A percentile compares a stretch with the other conserved stretches of the same genome.
These are phyloP conservation scores for Flaveria sonorensis DNA, from an alignment of 129 eudicot species.

Conservation along the genomic window DNA sequence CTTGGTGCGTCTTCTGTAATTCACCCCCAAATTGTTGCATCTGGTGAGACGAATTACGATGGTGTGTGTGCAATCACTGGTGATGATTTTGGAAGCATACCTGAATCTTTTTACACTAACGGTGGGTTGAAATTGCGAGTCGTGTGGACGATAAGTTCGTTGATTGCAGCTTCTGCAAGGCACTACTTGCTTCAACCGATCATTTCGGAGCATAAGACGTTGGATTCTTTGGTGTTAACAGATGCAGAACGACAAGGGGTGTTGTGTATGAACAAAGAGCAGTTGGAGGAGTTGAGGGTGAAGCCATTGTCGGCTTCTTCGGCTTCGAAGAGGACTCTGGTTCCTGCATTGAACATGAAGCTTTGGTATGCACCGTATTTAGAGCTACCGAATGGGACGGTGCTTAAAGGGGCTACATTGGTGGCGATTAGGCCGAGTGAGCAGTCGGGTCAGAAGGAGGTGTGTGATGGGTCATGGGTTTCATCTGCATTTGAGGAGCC, in stretches of 20 bases:
- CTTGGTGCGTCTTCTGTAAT: conserved; percentile 76
- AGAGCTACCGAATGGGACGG: conserved; percentile 77
- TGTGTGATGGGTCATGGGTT: conserved; percentile 74
- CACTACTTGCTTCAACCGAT: conserved; percentile 83
- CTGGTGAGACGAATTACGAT: neutral
- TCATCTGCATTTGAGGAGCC: conserved; percentile 88
- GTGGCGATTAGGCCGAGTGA: conserved; percentile 95
- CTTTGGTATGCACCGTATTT: conserved; percentile 91
- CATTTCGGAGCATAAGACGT: conserved; percentile 68
- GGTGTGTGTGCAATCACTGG: neutral
- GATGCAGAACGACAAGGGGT: conserved; percentile 95
- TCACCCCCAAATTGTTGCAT: neutral
- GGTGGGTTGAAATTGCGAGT: conserved; percentile 87
- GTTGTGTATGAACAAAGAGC: conserved; percentile 86
- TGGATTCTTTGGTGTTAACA: conserved; percentile 64
- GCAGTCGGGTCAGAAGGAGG: conserved; percentile 63
- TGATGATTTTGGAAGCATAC: conserved; percentile 80
- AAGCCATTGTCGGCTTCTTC: conserved; percentile 90
- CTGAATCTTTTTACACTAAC: conserved; percentile 80
- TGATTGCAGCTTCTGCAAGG: conserved; percentile 91
- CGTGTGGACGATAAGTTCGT: conserved; percentile 92
- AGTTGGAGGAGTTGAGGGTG: conserved; percentile 92
- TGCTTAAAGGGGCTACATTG: conserved; percentile 88
- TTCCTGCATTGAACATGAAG: conserved; percentile 93
- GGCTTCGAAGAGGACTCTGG: conserved; percentile 79